phyloP scores from a whole-genome alignment of 2,329 filamentous ascomycete genomes.

The Escovopsis sp. region DNA sequence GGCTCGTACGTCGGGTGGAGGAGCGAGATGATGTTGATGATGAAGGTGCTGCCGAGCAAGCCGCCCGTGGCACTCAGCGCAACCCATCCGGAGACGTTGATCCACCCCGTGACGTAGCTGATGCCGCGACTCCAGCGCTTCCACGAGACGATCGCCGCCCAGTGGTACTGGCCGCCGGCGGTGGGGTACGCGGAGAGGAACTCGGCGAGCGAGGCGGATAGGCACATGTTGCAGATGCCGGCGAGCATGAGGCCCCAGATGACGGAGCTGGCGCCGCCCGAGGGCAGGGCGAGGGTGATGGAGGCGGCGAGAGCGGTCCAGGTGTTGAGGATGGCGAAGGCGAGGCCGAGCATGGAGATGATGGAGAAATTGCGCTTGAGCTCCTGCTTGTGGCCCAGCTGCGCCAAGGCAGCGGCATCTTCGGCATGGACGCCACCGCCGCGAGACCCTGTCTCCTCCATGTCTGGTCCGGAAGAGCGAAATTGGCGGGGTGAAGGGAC shows the following conservation, averaged over 20 bases:
- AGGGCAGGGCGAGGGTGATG: slow-evolving; percentile 41
- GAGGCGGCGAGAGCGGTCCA: slow-evolving; percentile 35
- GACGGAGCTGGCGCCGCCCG: slow-evolving; percentile 55
- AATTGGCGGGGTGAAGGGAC: neutral
- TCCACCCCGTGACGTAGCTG: slow-evolving; percentile 60
- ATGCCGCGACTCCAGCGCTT: slow-evolving; percentile 44
- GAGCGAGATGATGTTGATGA: slow-evolving; percentile 49
- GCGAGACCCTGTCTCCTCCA: slow-evolving; percentile 3
- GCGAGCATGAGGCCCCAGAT: slow-evolving; percentile 54
- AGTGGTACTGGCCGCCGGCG: slow-evolving; percentile 53
- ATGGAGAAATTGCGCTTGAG: slow-evolving; percentile 35
- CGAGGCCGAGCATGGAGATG: slow-evolving; percentile 32
- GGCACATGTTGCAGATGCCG: slow-evolving; percentile 54
- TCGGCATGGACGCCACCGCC: slow-evolving; percentile 6
- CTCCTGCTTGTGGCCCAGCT: slow-evolving; percentile 33
- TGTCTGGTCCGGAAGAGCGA: slow-evolving; percentile 1
- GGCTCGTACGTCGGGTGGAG: slow-evolving; percentile 41
- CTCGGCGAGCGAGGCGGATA: slow-evolving; percentile 55
- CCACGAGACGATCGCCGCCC: slow-evolving; percentile 52
- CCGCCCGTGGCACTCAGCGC: slow-evolving; percentile 54
- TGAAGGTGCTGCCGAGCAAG: slow-evolving; percentile 50
- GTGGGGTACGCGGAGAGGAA: slow-evolving; percentile 51
- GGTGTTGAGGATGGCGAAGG: slow-evolving; percentile 35
- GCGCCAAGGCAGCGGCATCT: slow-evolving; percentile 26
- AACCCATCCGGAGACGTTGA: slow-evolving; percentile 58